These are phyloP conservation scores for Macrocybe gigantea DNA, from an alignment of 768 basidiomycete species.

Conservation along the genomic window DNA sequence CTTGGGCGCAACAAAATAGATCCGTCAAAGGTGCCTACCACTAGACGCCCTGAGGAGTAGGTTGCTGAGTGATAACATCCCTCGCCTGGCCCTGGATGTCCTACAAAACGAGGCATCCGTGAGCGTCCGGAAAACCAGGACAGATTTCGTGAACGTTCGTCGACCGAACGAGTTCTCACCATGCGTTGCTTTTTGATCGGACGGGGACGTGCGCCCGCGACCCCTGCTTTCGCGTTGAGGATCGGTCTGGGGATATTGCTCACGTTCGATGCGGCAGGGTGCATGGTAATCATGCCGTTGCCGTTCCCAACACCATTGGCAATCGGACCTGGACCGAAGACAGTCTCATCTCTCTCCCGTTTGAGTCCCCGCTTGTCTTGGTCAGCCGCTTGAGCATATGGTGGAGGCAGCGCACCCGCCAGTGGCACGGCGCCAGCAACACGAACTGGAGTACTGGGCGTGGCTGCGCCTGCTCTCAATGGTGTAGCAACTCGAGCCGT, in stretches of 20 bases:
- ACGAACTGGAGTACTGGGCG: conserved; percentile 16
- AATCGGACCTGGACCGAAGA: conserved; percentile 3
- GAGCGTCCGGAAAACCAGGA: not conserved
- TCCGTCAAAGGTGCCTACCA: too few species aligned
- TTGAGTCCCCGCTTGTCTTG: conserved; percentile 32
- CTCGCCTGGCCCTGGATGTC: conserved; percentile 8
- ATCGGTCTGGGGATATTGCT: conserved; percentile 27
- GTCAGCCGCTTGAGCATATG: conserved; percentile 6
- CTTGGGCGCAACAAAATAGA: too few species aligned
- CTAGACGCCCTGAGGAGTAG: conserved; percentile 7
- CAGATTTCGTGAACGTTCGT: not conserved
- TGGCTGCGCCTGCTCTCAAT: conserved; percentile 7
- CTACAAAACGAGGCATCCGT: not conserved
- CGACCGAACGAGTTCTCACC: conserved; percentile 33
- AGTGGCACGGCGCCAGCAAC: conserved; percentile 19
- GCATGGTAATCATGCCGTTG: conserved; percentile 12
- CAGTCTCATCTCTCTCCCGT: conserved; percentile 32
- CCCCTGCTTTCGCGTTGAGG: conserved; percentile 53
- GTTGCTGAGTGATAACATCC: conserved; percentile 7
- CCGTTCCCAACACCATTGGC: conserved; percentile 22
- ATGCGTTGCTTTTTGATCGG: conserved; percentile 73
- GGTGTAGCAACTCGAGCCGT: conserved; percentile 12
- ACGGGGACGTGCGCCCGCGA: conserved; percentile 51
- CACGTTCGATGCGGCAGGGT: conserved; percentile 24
- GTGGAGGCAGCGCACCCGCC: conserved; percentile 23